Percentiles rank a stretch among this genome's conserved stretches.
Evolutionary conservation across 768 basidiomycete genomes (phyloP).

Genomic region (Boletellus sp.): DNA sequence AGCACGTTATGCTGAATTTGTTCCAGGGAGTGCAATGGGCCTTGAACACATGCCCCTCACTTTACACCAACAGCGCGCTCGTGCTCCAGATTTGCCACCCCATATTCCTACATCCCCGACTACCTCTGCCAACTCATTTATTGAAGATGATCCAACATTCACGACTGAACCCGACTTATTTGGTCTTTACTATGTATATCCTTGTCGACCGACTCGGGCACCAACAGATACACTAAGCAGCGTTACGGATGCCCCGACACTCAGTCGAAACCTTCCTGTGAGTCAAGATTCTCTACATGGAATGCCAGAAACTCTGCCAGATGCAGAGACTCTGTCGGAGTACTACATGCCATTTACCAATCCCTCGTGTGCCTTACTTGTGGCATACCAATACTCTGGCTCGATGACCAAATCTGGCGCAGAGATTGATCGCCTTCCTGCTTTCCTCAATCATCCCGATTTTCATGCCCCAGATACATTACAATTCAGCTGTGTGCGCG

Average conservation of each 20-base stretch:
- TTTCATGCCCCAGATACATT: slow-evolving; percentile 20
- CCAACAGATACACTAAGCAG: not conserved
- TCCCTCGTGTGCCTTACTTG: slow-evolving; percentile 23
- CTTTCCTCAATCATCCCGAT: slow-evolving; percentile 19
- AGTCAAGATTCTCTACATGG: not conserved
- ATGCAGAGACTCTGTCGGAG: not conserved
- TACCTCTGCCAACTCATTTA: too few relatives aligned
- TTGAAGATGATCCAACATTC: too few relatives aligned
- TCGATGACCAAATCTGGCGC: slow-evolving; percentile 22
- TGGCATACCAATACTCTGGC: slow-evolving; percentile 31
- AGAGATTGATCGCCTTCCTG: slow-evolving; percentile 25
- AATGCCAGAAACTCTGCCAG: not conserved
- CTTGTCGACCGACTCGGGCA: not conserved
- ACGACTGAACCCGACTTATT: not conserved
- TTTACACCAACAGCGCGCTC: not conserved
- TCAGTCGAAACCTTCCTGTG: too few relatives aligned
- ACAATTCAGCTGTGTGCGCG: slow-evolving; percentile 10
- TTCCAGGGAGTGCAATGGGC: not conserved
- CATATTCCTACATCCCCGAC: too few relatives aligned
- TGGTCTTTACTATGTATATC: not conserved
- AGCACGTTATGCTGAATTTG: not conserved
- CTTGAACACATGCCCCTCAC: not conserved
- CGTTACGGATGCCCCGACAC: not conserved
- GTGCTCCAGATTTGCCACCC: too few relatives aligned
- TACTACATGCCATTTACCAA: slow-evolving; percentile 16